Evolutionary conservation across 2,329 filamentous ascomycete species (phyloP).

Genomic region (Aspergillus alliaceus): DNA sequence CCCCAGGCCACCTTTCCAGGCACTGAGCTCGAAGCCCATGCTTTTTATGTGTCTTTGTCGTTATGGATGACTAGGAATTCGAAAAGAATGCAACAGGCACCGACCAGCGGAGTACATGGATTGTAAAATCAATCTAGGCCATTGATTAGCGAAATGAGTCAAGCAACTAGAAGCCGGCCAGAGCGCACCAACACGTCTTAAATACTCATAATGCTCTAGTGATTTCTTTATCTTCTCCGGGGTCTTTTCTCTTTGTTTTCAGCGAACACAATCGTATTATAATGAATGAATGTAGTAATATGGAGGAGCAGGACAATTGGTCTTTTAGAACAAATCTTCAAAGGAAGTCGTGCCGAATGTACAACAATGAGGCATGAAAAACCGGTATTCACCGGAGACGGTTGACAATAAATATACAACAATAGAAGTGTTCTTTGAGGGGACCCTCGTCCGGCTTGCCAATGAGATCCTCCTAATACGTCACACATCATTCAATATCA

Average conservation of each 20-base stretch:
- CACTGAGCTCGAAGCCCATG: neutral
- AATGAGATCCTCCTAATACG: too few species aligned
- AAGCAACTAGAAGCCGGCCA: neutral
- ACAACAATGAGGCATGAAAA: neutral
- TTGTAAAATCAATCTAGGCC: neutral
- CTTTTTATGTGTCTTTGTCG: neutral
- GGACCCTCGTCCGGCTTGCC: neutral
- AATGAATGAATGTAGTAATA: neutral
- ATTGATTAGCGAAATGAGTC: neutral
- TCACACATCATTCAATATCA: neutral
- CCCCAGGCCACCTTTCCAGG: neutral
- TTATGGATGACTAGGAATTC: neutral
- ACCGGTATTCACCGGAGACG: neutral
- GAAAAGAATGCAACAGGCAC: constrained; percentile 6
- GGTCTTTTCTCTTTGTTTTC: neutral
- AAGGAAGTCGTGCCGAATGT: neutral
- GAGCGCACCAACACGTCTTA: neutral
- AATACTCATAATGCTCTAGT: neutral
- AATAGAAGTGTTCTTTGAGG: neutral
- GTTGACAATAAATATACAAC: neutral
- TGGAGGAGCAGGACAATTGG: neutral
- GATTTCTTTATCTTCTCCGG: neutral
- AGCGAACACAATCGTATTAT: neutral
- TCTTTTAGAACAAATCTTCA: neutral
- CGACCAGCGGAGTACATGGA: constrained; percentile 15